Conservation (phyloP, 176 grass and related monocot genomes). For the Zea luxurians region DNA sequence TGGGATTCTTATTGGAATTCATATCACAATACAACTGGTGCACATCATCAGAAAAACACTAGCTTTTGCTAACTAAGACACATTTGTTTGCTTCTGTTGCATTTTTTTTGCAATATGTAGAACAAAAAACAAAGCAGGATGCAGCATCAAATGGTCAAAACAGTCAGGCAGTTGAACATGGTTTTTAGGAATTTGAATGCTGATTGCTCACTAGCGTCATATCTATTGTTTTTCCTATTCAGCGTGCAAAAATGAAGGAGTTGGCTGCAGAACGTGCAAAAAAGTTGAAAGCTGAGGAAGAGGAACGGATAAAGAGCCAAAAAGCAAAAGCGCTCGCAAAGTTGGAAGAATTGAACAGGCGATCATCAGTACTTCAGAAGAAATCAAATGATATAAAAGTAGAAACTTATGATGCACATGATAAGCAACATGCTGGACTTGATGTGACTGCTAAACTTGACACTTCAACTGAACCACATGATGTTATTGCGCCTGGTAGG, state of each 20-base stretch:
- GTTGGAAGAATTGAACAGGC: conserved; percentile 88
- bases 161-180: not conserved
- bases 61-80: conserved; percentile 6
- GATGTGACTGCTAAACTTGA: conserved; percentile 32
- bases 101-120: conserved; percentile 29
- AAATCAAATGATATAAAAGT: conserved; percentile 39
- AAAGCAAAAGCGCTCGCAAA: conserved; percentile 92
- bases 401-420: conserved; percentile 21
- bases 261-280: conserved; percentile 86
- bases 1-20: conserved; percentile 10
- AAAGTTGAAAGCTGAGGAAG: conserved; percentile 82
- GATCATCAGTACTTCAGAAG: conserved; percentile 53
- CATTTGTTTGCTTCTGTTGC: conserved; percentile 5
- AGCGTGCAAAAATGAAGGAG: conserved; percentile 84
- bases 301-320: conserved; percentile 80
- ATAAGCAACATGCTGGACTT: conserved; percentile 42
- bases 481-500: conserved; percentile 25
- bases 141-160: not conserved
- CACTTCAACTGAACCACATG: conserved; percentile 15
- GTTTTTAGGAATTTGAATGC: conserved; percentile 4
- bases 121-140: not conserved
- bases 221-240: conserved; percentile 30
- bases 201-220: conserved; percentile 32
- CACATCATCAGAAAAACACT: conserved; percentile 1
- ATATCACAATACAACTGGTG: conserved; percentile 17